These are phyloP conservation scores for Arthrobotrys conoides DNA, from an alignment of 2,329 filamentous ascomycete genomes.

Conservation along the genomic window DNA sequence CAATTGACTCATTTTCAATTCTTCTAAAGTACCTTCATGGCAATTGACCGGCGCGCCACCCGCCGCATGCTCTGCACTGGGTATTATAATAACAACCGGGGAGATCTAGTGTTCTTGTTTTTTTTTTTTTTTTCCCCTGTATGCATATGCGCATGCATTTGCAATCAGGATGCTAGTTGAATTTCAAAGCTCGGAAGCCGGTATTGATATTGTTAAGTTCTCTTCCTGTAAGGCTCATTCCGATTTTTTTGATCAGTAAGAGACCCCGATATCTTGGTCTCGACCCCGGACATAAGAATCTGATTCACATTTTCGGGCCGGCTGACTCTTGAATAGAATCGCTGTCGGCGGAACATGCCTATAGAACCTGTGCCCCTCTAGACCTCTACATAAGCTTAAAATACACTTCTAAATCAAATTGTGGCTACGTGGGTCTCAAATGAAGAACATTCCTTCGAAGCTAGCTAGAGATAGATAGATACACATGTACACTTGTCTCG, in stretches of 20 bases:
- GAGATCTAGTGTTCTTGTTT: neutral
- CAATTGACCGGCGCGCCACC: neutral
- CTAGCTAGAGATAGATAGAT: neutral
- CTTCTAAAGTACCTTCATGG: neutral
- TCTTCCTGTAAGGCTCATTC: slow-evolving; percentile 30
- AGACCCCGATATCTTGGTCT: slow-evolving; percentile 11
- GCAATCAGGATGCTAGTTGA: too few species aligned
- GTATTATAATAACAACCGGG: neutral
- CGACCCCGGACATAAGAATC: slow-evolving; percentile 40
- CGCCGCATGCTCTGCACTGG: neutral
- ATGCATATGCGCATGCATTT: too few species aligned
- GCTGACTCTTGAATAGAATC: neutral
- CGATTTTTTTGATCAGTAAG: slow-evolving; percentile 44
- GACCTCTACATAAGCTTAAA: slow-evolving; percentile 19
- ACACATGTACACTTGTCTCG: neutral
- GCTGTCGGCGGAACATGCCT: slow-evolving; percentile 13
- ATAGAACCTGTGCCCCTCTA: neutral
- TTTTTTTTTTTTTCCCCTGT: too few species aligned
- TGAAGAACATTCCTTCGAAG: slow-evolving; percentile 13
- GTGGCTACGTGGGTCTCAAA: slow-evolving; percentile 35
- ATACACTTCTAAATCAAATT: slow-evolving; percentile 21
- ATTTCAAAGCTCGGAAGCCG: neutral
- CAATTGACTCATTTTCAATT: slow-evolving; percentile 17
- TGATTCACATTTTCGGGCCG: slow-evolving; percentile 15
- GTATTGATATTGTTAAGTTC: neutral